Base-by-base conservation (phyloP, 1,139 yeast genomes). In the Yamadazyma taylorii region DNA sequence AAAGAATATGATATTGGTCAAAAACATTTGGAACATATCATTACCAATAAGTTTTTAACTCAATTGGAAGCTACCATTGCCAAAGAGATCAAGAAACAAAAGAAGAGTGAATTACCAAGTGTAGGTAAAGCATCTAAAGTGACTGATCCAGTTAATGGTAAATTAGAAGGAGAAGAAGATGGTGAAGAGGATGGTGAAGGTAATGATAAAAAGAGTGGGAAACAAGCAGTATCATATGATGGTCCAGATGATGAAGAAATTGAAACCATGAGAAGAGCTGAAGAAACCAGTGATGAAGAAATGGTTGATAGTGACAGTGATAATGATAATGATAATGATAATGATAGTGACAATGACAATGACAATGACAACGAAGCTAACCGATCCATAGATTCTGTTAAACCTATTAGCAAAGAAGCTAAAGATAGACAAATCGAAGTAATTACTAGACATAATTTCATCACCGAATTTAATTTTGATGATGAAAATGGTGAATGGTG, bases 181-280 rank as follows among this genome's bases (percentile, higher is more conserved):
- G 85, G 65, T 52, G 85, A 76, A 39, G 58, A 61, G 24, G 69
- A 62, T 17, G 67, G 63, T 33, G 86, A 77, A 42, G 84, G 72
- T 33, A 89, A 82, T 53, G 86, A 82, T 36, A 75, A 72, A 52
- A 66, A 75, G 41, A 80, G 79, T 51, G 73, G 79, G 25, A 88
- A 88, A 57, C 95, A 89, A 65, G 82, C 95, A 17, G 95, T 88
- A 30, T 86, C 96, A 1, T 90, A 89, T 54, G 97, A 88, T 50
- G 96, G 82, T 14, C 96, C 96, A 21, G 97, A 89, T 63, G 97
- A 87, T 45, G 97, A 87, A 33, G 96, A 88, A 58, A 67, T 85
- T 42, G 96, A 86, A 60, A 83, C 85, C 32, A 85, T 86, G 90
- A 81, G 81, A 61, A 77, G 76, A 55, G 95, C 90, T 31, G 92